These are phyloP conservation scores for Chernovozyma sophiae-reginae DNA, from an alignment of 1,139 yeast genomes.

Conservation along the genomic window DNA sequence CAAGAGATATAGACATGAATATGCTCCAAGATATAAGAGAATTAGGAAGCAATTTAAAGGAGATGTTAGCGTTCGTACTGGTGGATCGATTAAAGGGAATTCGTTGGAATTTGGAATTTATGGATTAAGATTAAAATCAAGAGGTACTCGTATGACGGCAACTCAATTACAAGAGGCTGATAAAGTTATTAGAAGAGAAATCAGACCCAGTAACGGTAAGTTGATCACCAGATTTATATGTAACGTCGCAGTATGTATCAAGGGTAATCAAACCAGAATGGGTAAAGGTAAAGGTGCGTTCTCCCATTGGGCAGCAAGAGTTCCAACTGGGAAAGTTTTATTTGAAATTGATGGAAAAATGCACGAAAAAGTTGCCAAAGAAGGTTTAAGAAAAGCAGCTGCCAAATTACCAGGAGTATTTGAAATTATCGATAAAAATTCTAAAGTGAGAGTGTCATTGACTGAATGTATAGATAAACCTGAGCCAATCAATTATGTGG, in stretches of 20 bases:
- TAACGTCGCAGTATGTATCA: conserved; percentile 85
- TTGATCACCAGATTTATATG: conserved; percentile 80
- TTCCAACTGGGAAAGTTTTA: conserved; percentile 90
- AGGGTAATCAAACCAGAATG: conserved; percentile 99
- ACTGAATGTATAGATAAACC: conserved; percentile 42
- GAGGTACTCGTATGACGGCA: conserved; percentile 85
- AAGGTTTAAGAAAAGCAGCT: conserved; percentile 87
- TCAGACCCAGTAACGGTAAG: conserved; percentile 68
- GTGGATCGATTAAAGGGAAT: conserved; percentile 91
- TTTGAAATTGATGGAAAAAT: conserved; percentile 80
- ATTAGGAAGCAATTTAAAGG: conserved; percentile 89
- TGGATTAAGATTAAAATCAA: conserved; percentile 83
- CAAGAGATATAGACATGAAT: conserved; percentile 71
- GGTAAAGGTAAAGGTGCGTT: conserved; percentile 99
- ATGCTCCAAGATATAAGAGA: conserved; percentile 75
- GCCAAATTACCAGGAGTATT: conserved; percentile 90
- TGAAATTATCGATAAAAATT: conserved; percentile 71
- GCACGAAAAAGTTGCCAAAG: conserved; percentile 88
- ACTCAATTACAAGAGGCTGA: conserved; percentile 91
- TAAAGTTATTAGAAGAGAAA: conserved; percentile 73
- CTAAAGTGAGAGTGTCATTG: conserved; percentile 72
- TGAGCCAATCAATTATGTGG: conserved; percentile 49
- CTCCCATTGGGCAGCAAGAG: conserved; percentile 95
- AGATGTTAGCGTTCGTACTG: conserved; percentile 88
- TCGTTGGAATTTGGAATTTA: conserved; percentile 74